Percentiles rank a stretch among this genome's conserved stretches.
Conservation (phyloP, 2,329 filamentous ascomycete species). For the Xylaria sp. region DNA sequence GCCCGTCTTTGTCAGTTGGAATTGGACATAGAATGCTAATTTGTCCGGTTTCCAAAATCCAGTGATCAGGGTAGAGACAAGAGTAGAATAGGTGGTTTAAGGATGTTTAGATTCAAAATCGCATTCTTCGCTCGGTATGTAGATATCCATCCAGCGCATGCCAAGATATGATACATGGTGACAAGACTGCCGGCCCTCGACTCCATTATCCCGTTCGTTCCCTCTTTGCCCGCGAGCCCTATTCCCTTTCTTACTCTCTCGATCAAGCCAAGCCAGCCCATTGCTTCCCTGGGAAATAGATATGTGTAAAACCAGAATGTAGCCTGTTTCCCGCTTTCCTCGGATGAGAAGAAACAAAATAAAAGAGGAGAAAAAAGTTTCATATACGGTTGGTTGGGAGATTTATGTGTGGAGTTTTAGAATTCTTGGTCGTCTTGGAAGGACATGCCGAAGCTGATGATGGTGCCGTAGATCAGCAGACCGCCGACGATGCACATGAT, state of each 20-base stretch:
- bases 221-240: neutral
- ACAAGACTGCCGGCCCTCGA: constrained; percentile 17
- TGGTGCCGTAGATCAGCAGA: constrained; percentile 94
- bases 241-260: neutral
- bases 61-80: too few species aligned
- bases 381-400: neutral
- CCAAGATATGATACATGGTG: constrained; percentile 20
- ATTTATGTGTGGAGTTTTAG: constrained; percentile 48
- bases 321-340: neutral
- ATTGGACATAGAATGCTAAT: too few species aligned
- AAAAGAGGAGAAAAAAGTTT: too few species aligned
- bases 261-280: too few species aligned
- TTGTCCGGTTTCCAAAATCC: too few species aligned
- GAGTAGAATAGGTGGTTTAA: too few species aligned
- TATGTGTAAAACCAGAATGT: neutral
- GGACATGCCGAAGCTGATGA: constrained; percentile 98
- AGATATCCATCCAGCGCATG: constrained; percentile 10
- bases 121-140: constrained; percentile 2
- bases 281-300: neutral
- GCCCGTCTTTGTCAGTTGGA: too few species aligned
- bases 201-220: too few species aligned
- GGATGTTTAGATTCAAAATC: neutral
- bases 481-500: constrained; percentile 94
- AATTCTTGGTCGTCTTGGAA: constrained; percentile 98
- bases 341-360: too few species aligned